Evolutionary conservation across 2,329 filamentous ascomycete species (phyloP), one percentile per base, ranked within the genome.

Genomic region (Aspergillus texensis): DNA sequence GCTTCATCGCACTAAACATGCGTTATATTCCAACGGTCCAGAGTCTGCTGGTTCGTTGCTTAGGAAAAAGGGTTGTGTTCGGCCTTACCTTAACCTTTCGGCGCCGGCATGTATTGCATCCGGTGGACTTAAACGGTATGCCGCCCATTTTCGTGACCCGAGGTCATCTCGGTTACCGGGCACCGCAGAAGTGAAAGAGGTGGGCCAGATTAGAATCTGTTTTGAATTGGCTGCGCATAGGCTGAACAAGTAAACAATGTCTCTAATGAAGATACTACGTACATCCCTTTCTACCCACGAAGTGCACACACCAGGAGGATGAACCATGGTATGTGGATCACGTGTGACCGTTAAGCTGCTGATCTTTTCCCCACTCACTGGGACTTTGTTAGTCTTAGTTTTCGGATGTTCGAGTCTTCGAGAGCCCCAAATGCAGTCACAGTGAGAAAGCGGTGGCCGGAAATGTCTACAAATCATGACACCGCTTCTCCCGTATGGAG

Each of bases 1-100:
- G 64, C 61, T 60, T 68, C 65, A 61, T 74, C 71, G 54, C 68
- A 72, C 68, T 68, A 65, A 32, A 60, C 43, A 62, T 41, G 58
- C 14, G 28, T 62, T 60, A 62, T 39, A 26, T 58, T 58, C 54
- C 60, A 60, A 62, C 28, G 58, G 45, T 12, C 45, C 6, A 6
- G 12, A 9, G 3, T 24, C 21, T 28, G 45, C 14, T 48, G 24
- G 45, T 28, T 26, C 28, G 4, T 28, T 48, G 24, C 21, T 6
- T 48, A 28, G n/a, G 43, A 46, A 12, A 24, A 12, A 46, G 9
- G 9, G 6, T 46, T 24, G n/a, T 19, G 24, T 28, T 16, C 3
- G 16, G 24, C 26, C 57, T 34, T 65, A 68, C 66, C 64, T 70
- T 72, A 36, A 69, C 54, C 52, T 70, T 68, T 30, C 67, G 50